These are phyloP conservation scores for Thraustochytrium sp. DNA, from an alignment of 352 stramenopile species.

Conservation along the genomic window DNA sequence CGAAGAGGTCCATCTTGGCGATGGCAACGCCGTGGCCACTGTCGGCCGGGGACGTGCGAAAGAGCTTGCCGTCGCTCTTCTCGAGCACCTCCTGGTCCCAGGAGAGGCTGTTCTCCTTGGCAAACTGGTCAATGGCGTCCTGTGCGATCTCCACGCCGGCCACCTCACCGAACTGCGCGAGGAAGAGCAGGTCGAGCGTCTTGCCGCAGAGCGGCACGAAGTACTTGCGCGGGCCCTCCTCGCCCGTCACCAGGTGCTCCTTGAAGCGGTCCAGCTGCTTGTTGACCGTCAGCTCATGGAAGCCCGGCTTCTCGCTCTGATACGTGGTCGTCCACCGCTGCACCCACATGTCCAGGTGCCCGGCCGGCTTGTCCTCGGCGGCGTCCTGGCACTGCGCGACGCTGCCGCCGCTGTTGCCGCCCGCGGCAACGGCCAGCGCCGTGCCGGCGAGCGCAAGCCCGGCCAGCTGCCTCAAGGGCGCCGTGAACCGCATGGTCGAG, in stretches of 20 bases:
- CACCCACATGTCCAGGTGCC: neutral
- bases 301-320: neutral
- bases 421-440: no score
- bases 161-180: slow-evolving; percentile 21
- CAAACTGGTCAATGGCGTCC: slow-evolving; percentile 19
- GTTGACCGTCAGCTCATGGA: neutral
- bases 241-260: neutral
- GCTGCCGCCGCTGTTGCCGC: no score
- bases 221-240: neutral
- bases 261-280: neutral
- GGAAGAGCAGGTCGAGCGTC: slow-evolving; percentile 5
- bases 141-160: neutral
- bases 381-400: no score
- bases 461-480: no score
- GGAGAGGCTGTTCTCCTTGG: neutral
- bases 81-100: slow-evolving; percentile 1
- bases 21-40: neutral
- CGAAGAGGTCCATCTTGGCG: slow-evolving; percentile 25
- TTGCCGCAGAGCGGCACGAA: slow-evolving; percentile 30
- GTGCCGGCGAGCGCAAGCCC: no score
- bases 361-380: neutral
- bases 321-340: neutral
- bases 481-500: neutral
- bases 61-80: neutral
- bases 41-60: neutral